These are phyloP conservation scores for Nissolia schottii DNA, from an alignment of 306 rosid species.

Conservation along the genomic window DNA sequence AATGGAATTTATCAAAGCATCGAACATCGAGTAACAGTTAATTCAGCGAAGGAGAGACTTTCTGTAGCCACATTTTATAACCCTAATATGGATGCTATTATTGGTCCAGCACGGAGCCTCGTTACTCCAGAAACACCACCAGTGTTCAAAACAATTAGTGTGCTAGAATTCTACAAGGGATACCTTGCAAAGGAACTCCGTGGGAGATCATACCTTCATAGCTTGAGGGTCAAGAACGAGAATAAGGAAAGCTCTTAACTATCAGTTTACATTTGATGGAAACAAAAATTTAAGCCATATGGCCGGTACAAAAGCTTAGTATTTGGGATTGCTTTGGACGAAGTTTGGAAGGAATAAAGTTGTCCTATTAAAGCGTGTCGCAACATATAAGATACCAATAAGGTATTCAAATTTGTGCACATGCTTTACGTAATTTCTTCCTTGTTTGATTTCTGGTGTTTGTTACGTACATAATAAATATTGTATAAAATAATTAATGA, in stretches of 20 bases:
- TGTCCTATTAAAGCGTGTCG: too few species aligned
- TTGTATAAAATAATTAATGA: too few species aligned
- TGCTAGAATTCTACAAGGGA: slow-evolving; percentile 22
- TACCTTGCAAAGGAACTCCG: slow-evolving; percentile 22
- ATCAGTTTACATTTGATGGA: not conserved
- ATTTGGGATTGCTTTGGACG: not conserved
- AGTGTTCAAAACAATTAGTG: slow-evolving; percentile 16
- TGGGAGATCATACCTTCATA: slow-evolving; percentile 40
- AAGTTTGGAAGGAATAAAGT: too few species aligned
- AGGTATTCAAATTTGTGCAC: too few species aligned
- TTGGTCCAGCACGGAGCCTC: slow-evolving; percentile 10
- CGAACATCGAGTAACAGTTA: slow-evolving; percentile 35
- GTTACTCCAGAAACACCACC: slow-evolving; percentile 34
- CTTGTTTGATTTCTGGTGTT: too few species aligned
- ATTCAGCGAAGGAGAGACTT: slow-evolving; percentile 5
- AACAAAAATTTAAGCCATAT: not conserved
- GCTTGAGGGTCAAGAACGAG: slow-evolving; percentile 17
- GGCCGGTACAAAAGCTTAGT: too few species aligned
- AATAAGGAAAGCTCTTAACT: not conserved
- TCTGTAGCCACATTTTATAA: slow-evolving; percentile 19
- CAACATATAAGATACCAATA: too few species aligned
- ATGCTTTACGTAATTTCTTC: too few species aligned
- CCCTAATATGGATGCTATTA: not conserved
- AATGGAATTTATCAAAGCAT: slow-evolving; percentile 44
- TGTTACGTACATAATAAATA: too few species aligned